Evolutionary conservation across 2,329 filamentous ascomycete species (phyloP).

Genomic region (Ascochyta lentis): DNA sequence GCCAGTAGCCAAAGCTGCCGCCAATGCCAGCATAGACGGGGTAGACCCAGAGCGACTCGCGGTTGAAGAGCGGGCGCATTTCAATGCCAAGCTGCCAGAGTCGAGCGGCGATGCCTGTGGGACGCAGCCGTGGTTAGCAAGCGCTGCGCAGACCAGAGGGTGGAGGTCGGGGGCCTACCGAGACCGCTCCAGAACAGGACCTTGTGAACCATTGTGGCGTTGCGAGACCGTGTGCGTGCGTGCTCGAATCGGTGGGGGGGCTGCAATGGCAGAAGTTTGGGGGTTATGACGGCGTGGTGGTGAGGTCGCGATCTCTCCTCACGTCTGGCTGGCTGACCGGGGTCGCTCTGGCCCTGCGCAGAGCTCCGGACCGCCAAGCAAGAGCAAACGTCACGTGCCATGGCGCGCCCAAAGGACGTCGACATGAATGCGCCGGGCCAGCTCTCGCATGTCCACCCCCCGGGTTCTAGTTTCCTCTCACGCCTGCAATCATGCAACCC

Average conservation of each 20-base stretch:
- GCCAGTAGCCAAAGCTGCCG: constrained; percentile 95
- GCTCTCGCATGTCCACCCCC: constrained; percentile 8
- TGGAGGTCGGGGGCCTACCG: constrained; percentile 66
- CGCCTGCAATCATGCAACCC: constrained; percentile 4
- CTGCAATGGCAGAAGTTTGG: no score
- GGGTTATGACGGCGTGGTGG: constrained; percentile 20
- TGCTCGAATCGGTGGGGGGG: constrained; percentile 1
- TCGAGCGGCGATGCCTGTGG: constrained; percentile 82
- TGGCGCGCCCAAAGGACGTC: not conserved
- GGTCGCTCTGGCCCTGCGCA: constrained; percentile 14
- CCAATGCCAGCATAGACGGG: constrained; percentile 86
- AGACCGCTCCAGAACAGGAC: constrained; percentile 89
- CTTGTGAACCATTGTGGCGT: constrained; percentile 57
- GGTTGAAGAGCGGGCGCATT: constrained; percentile 93
- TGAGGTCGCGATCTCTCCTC: constrained; percentile 25
- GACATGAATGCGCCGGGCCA: constrained; percentile 1
- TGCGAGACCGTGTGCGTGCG: constrained; percentile 11
- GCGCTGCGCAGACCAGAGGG: constrained; percentile 20
- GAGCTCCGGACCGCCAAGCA: constrained; percentile 22
- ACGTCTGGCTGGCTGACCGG: not conserved
- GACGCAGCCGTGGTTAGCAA: constrained; percentile 30
- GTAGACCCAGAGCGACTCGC: constrained; percentile 86
- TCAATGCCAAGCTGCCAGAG: constrained; percentile 98
- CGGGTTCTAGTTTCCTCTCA: constrained; percentile 5
- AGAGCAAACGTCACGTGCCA: constrained; percentile 18